These are phyloP conservation scores for Prunus armeniaca DNA, from an alignment of 306 rosid species.

Conservation along the genomic window DNA sequence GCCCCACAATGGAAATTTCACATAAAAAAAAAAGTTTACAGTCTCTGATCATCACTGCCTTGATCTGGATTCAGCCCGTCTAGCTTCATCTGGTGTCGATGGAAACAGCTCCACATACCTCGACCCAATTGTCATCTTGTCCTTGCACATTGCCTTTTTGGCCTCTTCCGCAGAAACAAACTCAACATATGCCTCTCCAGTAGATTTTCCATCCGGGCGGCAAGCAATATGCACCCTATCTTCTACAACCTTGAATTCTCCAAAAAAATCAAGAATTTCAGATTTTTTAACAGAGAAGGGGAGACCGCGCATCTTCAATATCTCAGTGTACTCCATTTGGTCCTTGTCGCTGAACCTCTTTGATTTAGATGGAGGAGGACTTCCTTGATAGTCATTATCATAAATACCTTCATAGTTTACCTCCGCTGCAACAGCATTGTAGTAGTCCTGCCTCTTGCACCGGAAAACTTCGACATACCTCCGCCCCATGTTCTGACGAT, in stretches of 20 bases:
- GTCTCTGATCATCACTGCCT: constrained; percentile 60
- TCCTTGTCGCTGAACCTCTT: constrained; percentile 91
- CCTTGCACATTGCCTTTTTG: constrained; percentile 86
- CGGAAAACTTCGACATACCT: constrained; percentile 94
- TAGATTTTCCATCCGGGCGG: constrained; percentile 97
- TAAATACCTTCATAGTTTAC: constrained; percentile 80
- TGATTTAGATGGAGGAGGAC: constrained; percentile 86
- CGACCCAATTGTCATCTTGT: constrained; percentile 97
- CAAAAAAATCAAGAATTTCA: constrained; percentile 73
- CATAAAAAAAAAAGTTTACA: background rate
- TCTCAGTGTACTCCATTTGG: constrained; percentile 90
- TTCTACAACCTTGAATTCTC: constrained; percentile 69
- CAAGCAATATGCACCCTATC: constrained; percentile 84
- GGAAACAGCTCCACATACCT: constrained; percentile 99
- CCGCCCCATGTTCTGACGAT: constrained; percentile 95
- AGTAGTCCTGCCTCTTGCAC: constrained; percentile 95
- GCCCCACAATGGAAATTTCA: constrained; percentile 13
- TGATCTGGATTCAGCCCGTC: constrained; percentile 94
- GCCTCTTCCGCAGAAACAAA: constrained; percentile 86
- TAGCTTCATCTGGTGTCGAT: constrained; percentile 92
- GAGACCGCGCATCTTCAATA: constrained; percentile 96
- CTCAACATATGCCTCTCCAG: constrained; percentile 97
- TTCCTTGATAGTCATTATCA: constrained; percentile 81
- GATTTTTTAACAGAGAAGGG: constrained; percentile 67
- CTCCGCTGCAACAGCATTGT: constrained; percentile 87